These are phyloP conservation scores for Fusarium mangiferae DNA, from an alignment of 2,329 filamentous ascomycete species.

Conservation along the genomic window DNA sequence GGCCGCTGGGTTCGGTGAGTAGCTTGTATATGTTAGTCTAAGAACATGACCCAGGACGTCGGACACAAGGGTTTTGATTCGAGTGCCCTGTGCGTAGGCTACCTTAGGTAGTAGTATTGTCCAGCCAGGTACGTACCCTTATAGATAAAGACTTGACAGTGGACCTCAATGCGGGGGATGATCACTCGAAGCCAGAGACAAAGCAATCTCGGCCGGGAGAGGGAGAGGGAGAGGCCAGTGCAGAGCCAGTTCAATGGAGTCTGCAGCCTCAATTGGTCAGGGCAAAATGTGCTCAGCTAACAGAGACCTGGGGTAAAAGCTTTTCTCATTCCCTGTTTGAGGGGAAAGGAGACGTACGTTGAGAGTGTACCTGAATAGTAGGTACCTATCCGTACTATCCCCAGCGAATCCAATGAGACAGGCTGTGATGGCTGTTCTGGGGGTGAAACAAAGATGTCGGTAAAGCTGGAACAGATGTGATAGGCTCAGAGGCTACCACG, in stretches of 20 bases:
- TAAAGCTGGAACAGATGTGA: constrained; percentile 14
- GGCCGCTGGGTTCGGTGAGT: too few relatives aligned
- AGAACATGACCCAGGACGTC: too few relatives aligned
- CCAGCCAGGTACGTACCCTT: constrained; percentile 29
- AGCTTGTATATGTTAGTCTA: too few relatives aligned
- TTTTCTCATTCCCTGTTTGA: not conserved
- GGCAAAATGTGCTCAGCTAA: not conserved
- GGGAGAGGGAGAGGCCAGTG: constrained; percentile 6
- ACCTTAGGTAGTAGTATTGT: not conserved
- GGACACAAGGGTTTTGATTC: too few relatives aligned
- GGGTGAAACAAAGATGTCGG: constrained; percentile 11
- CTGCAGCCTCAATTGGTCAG: not conserved
- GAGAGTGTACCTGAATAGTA: not conserved
- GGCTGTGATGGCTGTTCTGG: not conserved
- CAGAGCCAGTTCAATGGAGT: constrained; percentile 12
- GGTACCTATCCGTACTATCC: not conserved
- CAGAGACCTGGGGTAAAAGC: constrained; percentile 12
- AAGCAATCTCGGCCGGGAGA: constrained; percentile 2
- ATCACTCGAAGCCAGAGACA: not conserved
- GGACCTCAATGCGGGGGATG: constrained; percentile 21
- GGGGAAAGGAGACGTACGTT: not conserved
- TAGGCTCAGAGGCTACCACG: not conserved
- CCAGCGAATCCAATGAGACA: not conserved
- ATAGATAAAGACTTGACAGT: constrained; percentile 2
- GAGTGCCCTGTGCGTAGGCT: too few relatives aligned